These are phyloP conservation scores for Hericium rajendrae DNA, from an alignment of 768 basidiomycete species.

Conservation along the genomic window DNA sequence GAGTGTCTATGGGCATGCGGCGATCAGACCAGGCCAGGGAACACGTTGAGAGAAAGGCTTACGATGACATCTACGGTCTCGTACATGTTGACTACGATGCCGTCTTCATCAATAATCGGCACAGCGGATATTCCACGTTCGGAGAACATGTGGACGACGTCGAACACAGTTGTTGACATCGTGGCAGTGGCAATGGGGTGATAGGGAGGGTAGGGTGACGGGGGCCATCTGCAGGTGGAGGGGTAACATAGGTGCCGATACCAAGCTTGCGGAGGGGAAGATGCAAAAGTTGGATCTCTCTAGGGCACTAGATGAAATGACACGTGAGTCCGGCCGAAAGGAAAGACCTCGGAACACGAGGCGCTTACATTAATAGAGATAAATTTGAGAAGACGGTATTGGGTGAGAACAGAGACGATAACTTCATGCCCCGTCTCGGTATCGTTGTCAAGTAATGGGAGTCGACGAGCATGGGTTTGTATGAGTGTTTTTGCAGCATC, in stretches of 20 bases:
- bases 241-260: conserved; percentile 83
- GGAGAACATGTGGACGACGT: conserved; percentile 98
- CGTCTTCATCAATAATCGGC: conserved; percentile 88
- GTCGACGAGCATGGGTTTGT: conserved; percentile 87
- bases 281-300: conserved; percentile 76
- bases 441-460: conserved; percentile 90
- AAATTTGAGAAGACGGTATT: conserved; percentile 96
- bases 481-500: conserved; percentile 87
- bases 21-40: not conserved
- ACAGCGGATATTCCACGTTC: conserved; percentile 93
- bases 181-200: conserved; percentile 90
- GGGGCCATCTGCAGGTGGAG: conserved; percentile 36
- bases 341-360: not conserved
- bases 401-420: conserved; percentile 91
- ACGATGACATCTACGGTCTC: conserved; percentile 99
- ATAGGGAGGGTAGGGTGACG: conserved; percentile 60
- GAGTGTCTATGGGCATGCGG: conserved; percentile 55
- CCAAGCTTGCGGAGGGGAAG: conserved; percentile 74
- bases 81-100: conserved; percentile 91
- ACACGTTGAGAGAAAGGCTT: conserved; percentile 24
- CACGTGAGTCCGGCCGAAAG: not conserved
- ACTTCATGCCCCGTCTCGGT: conserved; percentile 92
- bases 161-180: conserved; percentile 86
- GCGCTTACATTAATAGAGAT: conserved; percentile 86
- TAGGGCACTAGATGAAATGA: conserved; percentile 53